A percentile compares a stretch with the other conserved stretches of the same genome.
Evolutionary conservation across 352 stramenopile species (phyloP).

Genomic region (Elongisporangium anandrum): DNA sequence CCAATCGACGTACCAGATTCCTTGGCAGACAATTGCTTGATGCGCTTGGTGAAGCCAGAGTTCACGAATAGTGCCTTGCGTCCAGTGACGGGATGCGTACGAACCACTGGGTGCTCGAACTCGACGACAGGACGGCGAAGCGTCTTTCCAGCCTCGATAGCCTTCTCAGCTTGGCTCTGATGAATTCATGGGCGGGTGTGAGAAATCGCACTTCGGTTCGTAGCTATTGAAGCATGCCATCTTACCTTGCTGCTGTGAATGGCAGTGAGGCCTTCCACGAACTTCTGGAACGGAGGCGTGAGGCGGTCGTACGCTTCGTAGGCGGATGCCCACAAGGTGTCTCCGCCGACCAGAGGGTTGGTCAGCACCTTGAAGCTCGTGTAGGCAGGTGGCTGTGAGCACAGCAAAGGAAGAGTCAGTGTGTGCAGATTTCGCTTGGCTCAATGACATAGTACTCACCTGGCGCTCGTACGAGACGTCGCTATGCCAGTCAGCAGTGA

Average conservation of each 20-base stretch:
- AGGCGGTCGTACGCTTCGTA: constrained; percentile 46
- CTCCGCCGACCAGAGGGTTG: constrained; percentile 25
- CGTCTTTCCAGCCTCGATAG: constrained; percentile 13
- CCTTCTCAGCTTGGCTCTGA: constrained; percentile 19
- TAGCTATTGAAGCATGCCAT: background rate
- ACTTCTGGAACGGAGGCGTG: constrained; percentile 26
- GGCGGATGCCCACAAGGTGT: constrained; percentile 34
- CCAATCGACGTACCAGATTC: constrained; percentile 24
- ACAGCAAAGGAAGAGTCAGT: background rate
- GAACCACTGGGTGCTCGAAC: constrained; percentile 34
- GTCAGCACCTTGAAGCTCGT: constrained; percentile 27
- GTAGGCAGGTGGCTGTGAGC: constrained; percentile 23
- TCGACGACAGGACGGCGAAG: constrained; percentile 28
- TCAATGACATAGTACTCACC: background rate
- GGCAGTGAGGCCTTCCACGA: constrained; percentile 31
- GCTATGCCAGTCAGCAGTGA: constrained; percentile 30
- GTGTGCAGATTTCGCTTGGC: background rate
- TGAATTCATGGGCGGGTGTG: background rate
- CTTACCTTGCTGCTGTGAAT: constrained; percentile 35
- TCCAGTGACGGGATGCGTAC: constrained; percentile 32
- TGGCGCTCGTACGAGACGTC: constrained; percentile 34
- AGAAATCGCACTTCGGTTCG: constrained; percentile 1
- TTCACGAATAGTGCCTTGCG: constrained; percentile 38
- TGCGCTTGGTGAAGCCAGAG: constrained; percentile 27
- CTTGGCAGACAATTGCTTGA: constrained; percentile 23